Evolutionary conservation across 2,329 filamentous ascomycete species (phyloP), one percentile per base, ranked within the genome.

Genomic region (Westerdykella aurantiaca): DNA sequence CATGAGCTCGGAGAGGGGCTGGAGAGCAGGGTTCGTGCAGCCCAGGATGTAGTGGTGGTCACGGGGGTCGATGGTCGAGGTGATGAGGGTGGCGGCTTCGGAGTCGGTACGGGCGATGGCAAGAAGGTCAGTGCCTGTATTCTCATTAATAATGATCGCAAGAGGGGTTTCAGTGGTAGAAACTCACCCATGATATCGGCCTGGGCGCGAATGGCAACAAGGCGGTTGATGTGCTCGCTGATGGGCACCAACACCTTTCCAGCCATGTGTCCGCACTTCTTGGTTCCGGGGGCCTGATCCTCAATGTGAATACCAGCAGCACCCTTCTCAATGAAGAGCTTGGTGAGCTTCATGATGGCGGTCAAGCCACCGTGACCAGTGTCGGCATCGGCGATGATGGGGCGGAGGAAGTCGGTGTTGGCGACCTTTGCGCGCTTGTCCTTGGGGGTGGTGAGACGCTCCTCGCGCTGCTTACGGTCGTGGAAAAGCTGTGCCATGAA

Each of bases 251-350:
- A 77, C 35, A 97, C 93, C 75, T 97, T 97, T 63, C 93, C 93
- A 54, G 93, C 93, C 93, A 97, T 97, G 74, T 97, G 93, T 51
- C 93, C 93, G 69, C 93, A 98, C 80, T 98, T 98, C 81, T 98
- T 98, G 39, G 93, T 97, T 43, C 93, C 93, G 3, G 93, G 91
- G 4, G 93, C 91, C 72, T 97, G 93, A 68, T 98, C 93, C 72
- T 98, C 93, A 57, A 98, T 96, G 72, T 98, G 93, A 62, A 98
- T 96, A 55, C 93, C 93, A 34, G 93, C 93, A 37, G 93, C 93
- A 58, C 93, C 93, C 70, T 90, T 89, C 76, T 98, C 93, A 53
- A 97, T 74, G 69, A 98, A 97, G 45, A 97, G 81, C 78, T 96
- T 96, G 52, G 93, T 97, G 58, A 98, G 82, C 79, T 97, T 98